Conservation (phyloP, 2,329 filamentous ascomycete species). For the Pezicula carpinea region DNA sequence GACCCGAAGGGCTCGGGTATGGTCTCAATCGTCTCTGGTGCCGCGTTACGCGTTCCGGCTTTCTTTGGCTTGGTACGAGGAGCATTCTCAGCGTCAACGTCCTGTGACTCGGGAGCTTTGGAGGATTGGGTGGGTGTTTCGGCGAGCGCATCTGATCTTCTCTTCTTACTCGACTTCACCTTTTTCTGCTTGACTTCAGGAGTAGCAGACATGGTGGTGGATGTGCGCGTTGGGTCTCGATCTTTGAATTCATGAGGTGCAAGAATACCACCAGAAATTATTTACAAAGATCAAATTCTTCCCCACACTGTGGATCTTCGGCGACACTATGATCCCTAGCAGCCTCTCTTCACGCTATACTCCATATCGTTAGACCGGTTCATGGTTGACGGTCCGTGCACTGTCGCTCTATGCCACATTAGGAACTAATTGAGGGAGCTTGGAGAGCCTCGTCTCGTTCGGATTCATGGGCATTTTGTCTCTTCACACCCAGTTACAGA, state of each 20-base stretch:
- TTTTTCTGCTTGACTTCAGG: constrained; percentile 22
- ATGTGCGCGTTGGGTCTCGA: neutral
- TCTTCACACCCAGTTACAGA: no score
- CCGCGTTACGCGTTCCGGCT: neutral
- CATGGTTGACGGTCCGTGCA: no score
- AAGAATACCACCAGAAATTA: neutral
- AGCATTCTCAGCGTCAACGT: neutral
- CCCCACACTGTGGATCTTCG: constrained; percentile 4
- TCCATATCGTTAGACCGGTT: no score
- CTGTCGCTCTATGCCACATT: no score
- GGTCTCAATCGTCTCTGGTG: neutral
- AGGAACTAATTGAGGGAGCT: no score
- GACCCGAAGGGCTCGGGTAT: neutral
- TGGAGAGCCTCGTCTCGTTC: no score
- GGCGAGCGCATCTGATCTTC: constrained; percentile 7
- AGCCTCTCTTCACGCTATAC: no score
- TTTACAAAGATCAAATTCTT: constrained; percentile 4
- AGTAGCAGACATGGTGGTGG: constrained; percentile 14
- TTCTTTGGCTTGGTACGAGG: neutral
- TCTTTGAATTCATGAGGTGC: neutral
- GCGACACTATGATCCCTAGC: neutral
- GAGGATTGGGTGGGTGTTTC: neutral
- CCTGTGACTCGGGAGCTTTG: constrained; percentile 3
- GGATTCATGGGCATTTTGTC: no score
- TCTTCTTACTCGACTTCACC: constrained; percentile 24